Conservation (phyloP, 768 basidiomycete species). For the Exidia glandulosa region DNA sequence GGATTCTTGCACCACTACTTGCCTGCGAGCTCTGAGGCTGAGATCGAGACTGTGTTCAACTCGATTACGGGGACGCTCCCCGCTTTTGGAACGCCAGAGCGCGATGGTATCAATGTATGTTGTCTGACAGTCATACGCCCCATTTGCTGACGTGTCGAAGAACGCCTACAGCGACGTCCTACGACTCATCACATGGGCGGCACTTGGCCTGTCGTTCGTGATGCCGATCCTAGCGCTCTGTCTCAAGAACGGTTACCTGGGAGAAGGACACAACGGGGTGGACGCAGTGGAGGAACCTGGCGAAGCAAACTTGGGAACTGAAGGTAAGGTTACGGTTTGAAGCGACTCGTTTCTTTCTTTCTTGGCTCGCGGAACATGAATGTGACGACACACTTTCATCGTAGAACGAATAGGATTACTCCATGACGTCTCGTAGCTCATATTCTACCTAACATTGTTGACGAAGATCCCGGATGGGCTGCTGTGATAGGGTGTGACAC, state of each 20-base stretch:
- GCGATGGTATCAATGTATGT: background rate
- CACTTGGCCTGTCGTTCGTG: background rate
- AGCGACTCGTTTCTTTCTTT: background rate
- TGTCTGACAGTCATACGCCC: background rate
- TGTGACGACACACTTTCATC: too few relatives aligned
- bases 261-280: background rate
- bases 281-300: background rate
- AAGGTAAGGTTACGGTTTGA: background rate
- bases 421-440: too few relatives aligned
- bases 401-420: too few relatives aligned
- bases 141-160: background rate
- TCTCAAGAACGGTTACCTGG: background rate
- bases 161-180: background rate
- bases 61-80: background rate
- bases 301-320: background rate
- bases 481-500: too few relatives aligned
- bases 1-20: background rate
- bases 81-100: background rate
- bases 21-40: background rate
- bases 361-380: too few relatives aligned
- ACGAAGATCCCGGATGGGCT: too few relatives aligned
- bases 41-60: background rate
- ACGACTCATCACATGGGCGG: background rate
- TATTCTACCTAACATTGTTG: too few relatives aligned
- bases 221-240: background rate